phyloP scores from a whole-genome alignment of 352 stramenopile genomes.

The Chrysophaeum taylorii region DNA sequence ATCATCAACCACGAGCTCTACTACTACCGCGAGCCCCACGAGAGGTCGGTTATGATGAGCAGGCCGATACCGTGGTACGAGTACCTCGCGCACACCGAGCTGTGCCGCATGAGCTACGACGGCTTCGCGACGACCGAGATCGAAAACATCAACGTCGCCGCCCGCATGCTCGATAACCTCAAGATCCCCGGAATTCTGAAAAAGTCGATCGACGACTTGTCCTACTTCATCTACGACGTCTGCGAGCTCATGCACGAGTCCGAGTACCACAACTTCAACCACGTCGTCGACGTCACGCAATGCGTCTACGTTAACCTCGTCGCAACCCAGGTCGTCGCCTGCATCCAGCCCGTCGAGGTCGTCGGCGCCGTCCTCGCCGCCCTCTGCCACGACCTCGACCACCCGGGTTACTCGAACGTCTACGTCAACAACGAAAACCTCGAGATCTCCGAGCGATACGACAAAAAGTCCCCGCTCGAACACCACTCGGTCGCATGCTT shows the following conservation, averaged over 20 bases:
- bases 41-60: too few relatives aligned
- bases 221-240: too few relatives aligned
- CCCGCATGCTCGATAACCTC: not conserved
- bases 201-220: too few relatives aligned
- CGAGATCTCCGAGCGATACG: not conserved
- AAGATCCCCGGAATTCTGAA: not conserved
- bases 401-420: constrained; percentile 69
- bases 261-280: constrained; percentile 38
- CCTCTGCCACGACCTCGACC: constrained; percentile 75
- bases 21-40: too few relatives aligned
- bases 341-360: not conserved
- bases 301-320: not conserved
- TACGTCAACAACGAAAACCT: constrained; percentile 51
- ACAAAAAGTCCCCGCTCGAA: too few relatives aligned
- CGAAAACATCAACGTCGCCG: not conserved
- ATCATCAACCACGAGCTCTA: too few relatives aligned
- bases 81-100: not conserved
- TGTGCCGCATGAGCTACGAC: constrained; percentile 7
- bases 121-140: not conserved
- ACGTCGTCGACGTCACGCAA: constrained; percentile 34
- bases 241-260: not conserved
- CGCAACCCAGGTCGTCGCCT: not conserved
- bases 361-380: constrained; percentile 46
- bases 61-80: too few relatives aligned
- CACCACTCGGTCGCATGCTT: too few relatives aligned